A percentile compares a stretch with the other conserved stretches of the same genome.
Evolutionary conservation across 345 rosid species (phyloP).

Genomic region (Populus tremula): DNA sequence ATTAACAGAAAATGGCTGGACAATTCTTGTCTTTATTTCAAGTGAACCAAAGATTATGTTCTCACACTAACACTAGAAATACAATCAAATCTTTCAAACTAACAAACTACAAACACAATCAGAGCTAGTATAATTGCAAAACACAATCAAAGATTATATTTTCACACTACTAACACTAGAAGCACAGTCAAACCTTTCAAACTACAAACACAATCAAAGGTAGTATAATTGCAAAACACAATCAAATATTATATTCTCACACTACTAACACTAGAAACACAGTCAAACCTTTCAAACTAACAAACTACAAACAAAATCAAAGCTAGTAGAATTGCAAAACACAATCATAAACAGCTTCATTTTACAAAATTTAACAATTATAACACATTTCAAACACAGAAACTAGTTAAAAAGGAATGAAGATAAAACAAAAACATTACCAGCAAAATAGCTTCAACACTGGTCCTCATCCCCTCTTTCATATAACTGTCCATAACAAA

Average conservation of each 20-base stretch:
- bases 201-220: neutral
- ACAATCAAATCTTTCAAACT: too few relatives aligned
- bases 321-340: neutral
- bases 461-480: constrained; percentile 98
- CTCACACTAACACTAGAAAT: too few relatives aligned
- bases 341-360: neutral
- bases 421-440: constrained; percentile 33
- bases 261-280: too few relatives aligned
- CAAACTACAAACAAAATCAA: neutral
- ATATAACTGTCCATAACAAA: constrained; percentile 55
- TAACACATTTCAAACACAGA: neutral
- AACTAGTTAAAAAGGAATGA: neutral
- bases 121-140: neutral
- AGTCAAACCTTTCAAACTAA: too few relatives aligned
- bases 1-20: too few relatives aligned
- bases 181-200: too few relatives aligned
- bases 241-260: neutral
- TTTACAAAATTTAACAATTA: neutral
- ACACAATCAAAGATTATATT: neutral
- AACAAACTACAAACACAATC: neutral
- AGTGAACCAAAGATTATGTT: too few relatives aligned
- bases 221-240: neutral
- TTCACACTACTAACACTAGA: too few relatives aligned
- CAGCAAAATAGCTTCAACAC: constrained; percentile 92
- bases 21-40: too few relatives aligned